Evolutionary conservation across 1,284 basidiomycete genomes (phyloP), one percentile per base, ranked within the genome.

Genomic region (Apiotrichum siamense): DNA sequence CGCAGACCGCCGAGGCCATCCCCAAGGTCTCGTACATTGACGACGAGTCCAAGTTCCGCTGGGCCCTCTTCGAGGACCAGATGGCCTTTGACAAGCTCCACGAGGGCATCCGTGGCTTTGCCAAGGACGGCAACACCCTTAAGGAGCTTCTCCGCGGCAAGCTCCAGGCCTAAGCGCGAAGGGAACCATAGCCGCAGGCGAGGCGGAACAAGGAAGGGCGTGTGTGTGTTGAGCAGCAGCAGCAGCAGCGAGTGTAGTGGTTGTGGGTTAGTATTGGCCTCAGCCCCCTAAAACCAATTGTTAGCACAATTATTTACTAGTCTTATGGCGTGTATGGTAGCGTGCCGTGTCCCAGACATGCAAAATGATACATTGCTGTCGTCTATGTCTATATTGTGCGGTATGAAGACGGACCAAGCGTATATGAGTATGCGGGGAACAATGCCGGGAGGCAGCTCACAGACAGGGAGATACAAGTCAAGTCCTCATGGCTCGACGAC

Each of bases 101-200:
- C 76, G 93, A 97, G 79, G 94, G 94, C 69, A 96, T 97, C 79
- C 84, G 83, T 77, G 91, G 91, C 77, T 98, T 98, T 72, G 92
- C 91, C 56, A 90, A 89, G 78, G 94, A 97, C 72, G 91, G 91
- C 54, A 81, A 84, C 68, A 84, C 88, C 10, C 84, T 98, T 77
- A 93, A 93, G 81, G 77, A 78, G 25, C 75, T 92, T 62, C 80
- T 98, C 69, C 83, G 80, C 74, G 66, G 84, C 76, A 94, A 93
- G 79, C 76, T 97, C 66, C 44, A 54, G 38, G 60, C 56, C 42
- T 63, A 64, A 59, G 47, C 36, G 38, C 9, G 7, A 27, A 11
- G 15, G 18, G 6, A 27, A 5, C 6, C 13, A 41, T 9, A 9
- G 29, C 10, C 15, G 29, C 15, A 31, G 29, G 10, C 29, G 29